phyloP scores from a whole-genome alignment of 257 asterid species.

The Dorcoceras hygrometricum region DNA sequence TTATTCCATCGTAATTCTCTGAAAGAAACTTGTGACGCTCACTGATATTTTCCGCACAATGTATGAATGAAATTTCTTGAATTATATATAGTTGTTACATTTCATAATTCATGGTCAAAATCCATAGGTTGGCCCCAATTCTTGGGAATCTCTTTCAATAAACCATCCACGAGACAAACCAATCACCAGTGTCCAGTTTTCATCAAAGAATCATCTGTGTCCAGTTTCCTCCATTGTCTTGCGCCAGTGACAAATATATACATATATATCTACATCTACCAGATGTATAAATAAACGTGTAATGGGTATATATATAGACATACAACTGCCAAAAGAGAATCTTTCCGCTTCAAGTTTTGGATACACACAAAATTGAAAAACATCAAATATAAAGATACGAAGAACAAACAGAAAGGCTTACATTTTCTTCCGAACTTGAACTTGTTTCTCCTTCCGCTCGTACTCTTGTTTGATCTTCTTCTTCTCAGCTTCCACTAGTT shows the following conservation, averaged over 20 bases:
- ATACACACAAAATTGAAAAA: neutral
- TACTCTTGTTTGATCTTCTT: conserved; percentile 91
- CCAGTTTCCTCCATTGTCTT: too few relatives aligned
- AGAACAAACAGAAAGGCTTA: conserved; percentile 21
- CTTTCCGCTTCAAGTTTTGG: neutral
- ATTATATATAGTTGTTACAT: too few relatives aligned
- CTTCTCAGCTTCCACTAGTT: conserved; percentile 96
- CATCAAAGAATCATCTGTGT: too few relatives aligned
- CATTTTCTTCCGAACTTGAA: conserved; percentile 82
- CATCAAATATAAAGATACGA: neutral
- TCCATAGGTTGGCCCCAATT: neutral
- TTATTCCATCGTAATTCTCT: too few relatives aligned
- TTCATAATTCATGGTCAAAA: neutral
- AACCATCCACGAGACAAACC: neutral
- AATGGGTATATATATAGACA: too few relatives aligned
- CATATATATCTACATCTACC: too few relatives aligned
- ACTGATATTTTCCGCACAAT: too few relatives aligned
- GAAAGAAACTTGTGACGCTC: too few relatives aligned
- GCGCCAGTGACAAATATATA: too few relatives aligned
- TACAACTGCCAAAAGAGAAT: neutral
- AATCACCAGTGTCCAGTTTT: neutral
- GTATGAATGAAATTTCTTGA: too few relatives aligned
- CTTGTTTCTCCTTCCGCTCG: conserved; percentile 93
- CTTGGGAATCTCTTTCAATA: neutral
- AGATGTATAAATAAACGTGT: too few relatives aligned